A percentile compares a stretch with the other conserved stretches of the same genome.
Evolutionary conservation across 768 basidiomycete genomes (phyloP).

Genomic region (Boletus rubescentipes): DNA sequence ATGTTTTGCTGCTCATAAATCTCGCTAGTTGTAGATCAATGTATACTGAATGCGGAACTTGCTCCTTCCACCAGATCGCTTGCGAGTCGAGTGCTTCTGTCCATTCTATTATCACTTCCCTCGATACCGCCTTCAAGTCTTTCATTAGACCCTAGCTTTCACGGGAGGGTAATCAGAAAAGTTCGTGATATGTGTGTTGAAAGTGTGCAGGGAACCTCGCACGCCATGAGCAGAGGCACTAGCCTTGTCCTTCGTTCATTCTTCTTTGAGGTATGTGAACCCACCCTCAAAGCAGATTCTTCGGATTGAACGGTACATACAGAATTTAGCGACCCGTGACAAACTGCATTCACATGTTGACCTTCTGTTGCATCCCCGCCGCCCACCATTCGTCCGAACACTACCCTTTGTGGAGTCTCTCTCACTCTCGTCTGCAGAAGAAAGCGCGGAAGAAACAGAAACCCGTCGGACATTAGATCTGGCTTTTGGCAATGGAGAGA

Average conservation of each 20-base stretch:
- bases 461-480: slow-evolving; percentile 44
- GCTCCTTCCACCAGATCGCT: slow-evolving; percentile 56
- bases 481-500: slow-evolving; percentile 14
- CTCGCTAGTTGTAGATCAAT: slow-evolving; percentile 46
- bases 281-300: background rate
- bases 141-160: slow-evolving; percentile 52
- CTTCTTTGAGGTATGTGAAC: slow-evolving; percentile 31
- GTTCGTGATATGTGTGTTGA: slow-evolving; percentile 50
- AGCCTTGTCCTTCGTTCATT: slow-evolving; percentile 51
- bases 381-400: slow-evolving; percentile 71
- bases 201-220: slow-evolving; percentile 53
- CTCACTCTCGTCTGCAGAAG: slow-evolving; percentile 61
- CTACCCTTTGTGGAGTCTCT: slow-evolving; percentile 62
- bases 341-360: slow-evolving; percentile 46
- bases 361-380: slow-evolving; percentile 72
- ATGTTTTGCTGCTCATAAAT: slow-evolving; percentile 3
- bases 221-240: slow-evolving; percentile 60
- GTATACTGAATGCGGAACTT: slow-evolving; percentile 52
- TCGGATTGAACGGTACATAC: slow-evolving; percentile 1
- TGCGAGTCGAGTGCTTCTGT: slow-evolving; percentile 54
- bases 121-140: slow-evolving; percentile 53
- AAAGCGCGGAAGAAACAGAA: slow-evolving; percentile 60
- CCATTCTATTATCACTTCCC: slow-evolving; percentile 55
- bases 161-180: slow-evolving; percentile 42
- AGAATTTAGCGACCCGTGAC: slow-evolving; percentile 18